phyloP scores from a whole-genome alignment of 225 moss, liverwort and hornwort species.

The Rhytidiadelphus loreus region DNA sequence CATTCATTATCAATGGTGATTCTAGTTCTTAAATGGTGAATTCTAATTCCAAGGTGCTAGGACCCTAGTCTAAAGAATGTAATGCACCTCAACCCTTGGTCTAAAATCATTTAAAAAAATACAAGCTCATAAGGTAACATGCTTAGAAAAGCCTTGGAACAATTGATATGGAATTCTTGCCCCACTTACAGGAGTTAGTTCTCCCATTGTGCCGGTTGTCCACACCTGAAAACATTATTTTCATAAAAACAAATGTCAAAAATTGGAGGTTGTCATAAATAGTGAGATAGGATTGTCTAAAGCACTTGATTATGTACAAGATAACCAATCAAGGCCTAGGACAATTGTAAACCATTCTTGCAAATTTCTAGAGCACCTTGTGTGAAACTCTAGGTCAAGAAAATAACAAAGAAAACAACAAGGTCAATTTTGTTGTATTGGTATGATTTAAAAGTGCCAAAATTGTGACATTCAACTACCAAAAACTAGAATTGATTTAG shows the following conservation, averaged over 20 bases:
- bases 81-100: neutral
- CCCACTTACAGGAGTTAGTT: constrained; percentile 80
- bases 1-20: neutral
- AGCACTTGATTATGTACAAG: neutral
- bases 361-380: neutral
- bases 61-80: too few relatives aligned
- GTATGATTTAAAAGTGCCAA: neutral
- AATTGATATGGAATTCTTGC: neutral
- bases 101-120: neutral
- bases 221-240: constrained; percentile 34
- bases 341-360: neutral
- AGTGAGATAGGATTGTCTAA: neutral
- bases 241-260: neutral
- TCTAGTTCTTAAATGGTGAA: too few relatives aligned
- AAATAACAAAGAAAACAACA: neutral
- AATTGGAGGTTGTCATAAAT: neutral
- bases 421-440: neutral
- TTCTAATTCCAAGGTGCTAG: neutral
- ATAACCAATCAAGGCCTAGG: neutral
- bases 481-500: neutral
- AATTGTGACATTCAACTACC: neutral
- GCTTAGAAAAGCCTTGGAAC: neutral
- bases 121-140: neutral
- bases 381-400: too few relatives aligned
- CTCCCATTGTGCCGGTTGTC: constrained; percentile 91